Percentiles rank a stretch among this genome's conserved stretches.
These are phyloP conservation scores for Xylaria sp. DNA, from an alignment of 2,329 filamentous ascomycete genomes.

Conservation along the genomic window DNA sequence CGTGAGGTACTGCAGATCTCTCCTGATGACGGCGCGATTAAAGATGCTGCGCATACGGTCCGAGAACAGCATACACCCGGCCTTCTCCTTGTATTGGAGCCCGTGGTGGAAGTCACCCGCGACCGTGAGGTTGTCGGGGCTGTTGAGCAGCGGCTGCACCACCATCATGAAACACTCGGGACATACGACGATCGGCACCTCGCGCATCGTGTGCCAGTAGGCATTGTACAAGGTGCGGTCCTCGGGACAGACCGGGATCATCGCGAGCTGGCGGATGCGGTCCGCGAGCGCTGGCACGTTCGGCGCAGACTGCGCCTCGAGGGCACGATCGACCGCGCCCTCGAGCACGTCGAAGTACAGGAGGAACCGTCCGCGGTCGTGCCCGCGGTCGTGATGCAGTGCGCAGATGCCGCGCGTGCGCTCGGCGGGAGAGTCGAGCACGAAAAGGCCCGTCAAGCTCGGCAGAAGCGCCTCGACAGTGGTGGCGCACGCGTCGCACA, in stretches of 20 bases:
- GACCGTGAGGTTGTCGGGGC: conserved; percentile 52
- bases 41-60: conserved; percentile 79
- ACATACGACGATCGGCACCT: conserved; percentile 80
- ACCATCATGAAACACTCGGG: conserved; percentile 84
- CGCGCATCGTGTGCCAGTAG: conserved; percentile 79
- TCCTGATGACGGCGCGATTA: conserved; percentile 64
- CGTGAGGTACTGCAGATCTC: conserved; percentile 70
- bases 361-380: conserved; percentile 54
- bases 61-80: conserved; percentile 81
- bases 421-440: conserved; percentile 54
- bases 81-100: conserved; percentile 57
- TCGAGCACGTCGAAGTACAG: conserved; percentile 68
- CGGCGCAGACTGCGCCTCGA: conserved; percentile 51
- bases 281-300: conserved; percentile 68
- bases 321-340: conserved; percentile 57
- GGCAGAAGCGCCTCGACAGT: conserved; percentile 77
- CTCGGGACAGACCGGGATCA: conserved; percentile 67
- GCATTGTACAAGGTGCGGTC: conserved; percentile 66
- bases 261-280: conserved; percentile 64
- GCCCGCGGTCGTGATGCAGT: conserved; percentile 58
- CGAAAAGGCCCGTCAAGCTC: conserved; percentile 70
- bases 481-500: conserved; percentile 76
- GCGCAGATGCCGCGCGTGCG: conserved; percentile 66
- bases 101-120: conserved; percentile 69
- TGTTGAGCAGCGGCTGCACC: conserved; percentile 70